Evolutionary conservation across 257 asterid species (phyloP), one percentile per base, ranked within the genome.

Genomic region (Solanum chiquidenum): DNA sequence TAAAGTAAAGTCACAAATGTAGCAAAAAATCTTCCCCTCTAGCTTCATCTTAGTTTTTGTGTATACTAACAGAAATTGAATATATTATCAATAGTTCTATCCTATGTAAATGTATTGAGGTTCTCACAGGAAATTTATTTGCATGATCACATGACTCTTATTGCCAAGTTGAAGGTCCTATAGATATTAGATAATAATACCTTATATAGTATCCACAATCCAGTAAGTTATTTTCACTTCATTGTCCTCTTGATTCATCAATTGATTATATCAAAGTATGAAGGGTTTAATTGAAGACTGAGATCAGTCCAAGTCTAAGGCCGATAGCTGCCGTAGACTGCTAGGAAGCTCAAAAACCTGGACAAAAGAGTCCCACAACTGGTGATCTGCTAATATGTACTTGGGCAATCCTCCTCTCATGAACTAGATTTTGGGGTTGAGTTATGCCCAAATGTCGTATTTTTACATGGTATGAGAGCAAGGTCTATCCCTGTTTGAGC

Each of bases 41-140:
- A 82, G 42, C 86, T 82, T 82, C 69, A 46, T 49, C 86, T 82
- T 82, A 80, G 85, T 18, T 80, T 79, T 80, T 49, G 85, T 80
- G 69, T 80, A 29, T 46, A 80, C 69, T 80, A 80, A 80, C 69
- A 80, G 85, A 80, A 80, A 80, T 80, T 80, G 42, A 80, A 80
- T 46, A 46, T 46, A 46, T 46, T 49, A 29, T 49, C 69, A 46
- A 80, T 49, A 29, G 83, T 74, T 74, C 31, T 74, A 74, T 74
- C 83, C 42, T 80, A 49, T 49, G 40, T 80, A 80, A 80, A 29
- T 80, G 42, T 44, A 25, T 25, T 9, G 64, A 55, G 25, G 11
- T 55, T 55, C 64, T 55, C 64, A 55, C 10, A 55, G n/a, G 64
- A 55, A 55, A 55, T 55, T 55, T 55, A 55, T 18, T 55, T 55